A percentile compares a stretch with the other conserved stretches of the same genome.
Evolutionary conservation across 1,284 basidiomycete genomes (phyloP).

Genomic region (Abortiporus biennis): DNA sequence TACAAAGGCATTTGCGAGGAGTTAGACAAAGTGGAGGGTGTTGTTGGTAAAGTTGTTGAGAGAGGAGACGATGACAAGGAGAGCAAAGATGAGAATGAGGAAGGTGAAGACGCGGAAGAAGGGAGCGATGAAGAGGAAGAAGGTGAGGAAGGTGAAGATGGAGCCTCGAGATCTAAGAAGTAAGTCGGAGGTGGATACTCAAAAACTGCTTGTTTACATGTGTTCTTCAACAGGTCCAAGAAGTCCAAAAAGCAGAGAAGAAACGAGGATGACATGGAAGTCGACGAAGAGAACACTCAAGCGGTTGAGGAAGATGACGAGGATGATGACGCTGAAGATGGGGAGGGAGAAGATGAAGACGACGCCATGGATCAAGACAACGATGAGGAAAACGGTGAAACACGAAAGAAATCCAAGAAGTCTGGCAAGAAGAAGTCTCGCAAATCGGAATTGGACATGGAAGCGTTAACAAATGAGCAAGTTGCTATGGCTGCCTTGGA

Average conservation of each 20-base stretch:
- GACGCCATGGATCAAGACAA: constrained; percentile 31
- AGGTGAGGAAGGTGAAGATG: constrained; percentile 25
- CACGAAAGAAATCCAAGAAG: constrained; percentile 27
- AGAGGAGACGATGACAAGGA: constrained; percentile 36
- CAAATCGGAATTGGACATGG: constrained; percentile 64
- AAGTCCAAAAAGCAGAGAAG: too few relatives aligned
- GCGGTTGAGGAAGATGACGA: constrained; percentile 50
- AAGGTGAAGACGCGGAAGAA: constrained; percentile 18
- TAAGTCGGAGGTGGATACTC: constrained; percentile 1
- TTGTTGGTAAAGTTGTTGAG: constrained; percentile 51
- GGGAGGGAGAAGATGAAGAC: constrained; percentile 21
- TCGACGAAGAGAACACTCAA: constrained; percentile 3
- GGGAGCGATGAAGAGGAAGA: constrained; percentile 13
- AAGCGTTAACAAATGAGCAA: constrained; percentile 61
- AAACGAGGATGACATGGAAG: too few relatives aligned
- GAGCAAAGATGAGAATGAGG: constrained; percentile 25
- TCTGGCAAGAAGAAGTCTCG: constrained; percentile 40
- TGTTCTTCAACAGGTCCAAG: too few relatives aligned
- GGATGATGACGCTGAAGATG: constrained; percentile 30
- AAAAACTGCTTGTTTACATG: constrained; percentile 14
- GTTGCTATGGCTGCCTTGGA: constrained; percentile 61
- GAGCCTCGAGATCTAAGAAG: constrained; percentile 15
- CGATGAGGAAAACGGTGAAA: constrained; percentile 27
- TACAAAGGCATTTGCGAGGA: constrained; percentile 66
- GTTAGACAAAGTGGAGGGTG: constrained; percentile 49